Evolutionary conservation across 106 monocot species (phyloP), one percentile per base, ranked within the genome.

Genomic region (Dendrobium huoshanense): DNA sequence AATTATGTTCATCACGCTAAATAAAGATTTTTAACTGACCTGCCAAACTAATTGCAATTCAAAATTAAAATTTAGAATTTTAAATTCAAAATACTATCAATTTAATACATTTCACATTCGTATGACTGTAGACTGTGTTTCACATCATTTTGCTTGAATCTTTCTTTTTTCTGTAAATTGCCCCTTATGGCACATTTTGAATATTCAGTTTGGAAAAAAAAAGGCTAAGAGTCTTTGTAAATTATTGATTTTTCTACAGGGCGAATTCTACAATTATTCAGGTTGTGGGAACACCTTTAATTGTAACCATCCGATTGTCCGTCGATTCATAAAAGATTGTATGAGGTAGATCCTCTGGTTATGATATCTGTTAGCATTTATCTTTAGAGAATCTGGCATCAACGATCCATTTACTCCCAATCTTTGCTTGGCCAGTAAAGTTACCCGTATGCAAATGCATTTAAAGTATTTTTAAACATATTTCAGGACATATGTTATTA

Each of bases 241-340:
- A 70, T 70, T 70, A 70, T 70, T 70, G 29, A 61, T 78, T 73
- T 72, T 42, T 59, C 10, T 79, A 51, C 87, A 96, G 96, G 96
- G 96, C 48, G 93, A 96, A 64, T 96, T 90, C 75, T 94, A 89
- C 43, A 96, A 96, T 81, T 96, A 96, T 78, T 96, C 96, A 33
- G 93, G 96, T 41, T 96, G 96, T 83, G 96, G 96, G 72, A 96
- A 94, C 77, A 96, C 96, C 73, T 96, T 94, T 75, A 96, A 96
- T 84, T 96, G 96, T 83, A 96, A 87, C 77, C 96, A 96, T 90
- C 96, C 96, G 56, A 76, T 90, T 7, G 96, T 96, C 78, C 93
- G 93, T 67, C 91, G 90, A 80, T 91, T 96, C 82, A 92, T 94
- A 77, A 41, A 91, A 44, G 96, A 96, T 77, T 93, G 88, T 82